These are phyloP conservation scores for Ambrosia hybrid DNA, from an alignment of 140 eudicot species.

Conservation along the genomic window DNA sequence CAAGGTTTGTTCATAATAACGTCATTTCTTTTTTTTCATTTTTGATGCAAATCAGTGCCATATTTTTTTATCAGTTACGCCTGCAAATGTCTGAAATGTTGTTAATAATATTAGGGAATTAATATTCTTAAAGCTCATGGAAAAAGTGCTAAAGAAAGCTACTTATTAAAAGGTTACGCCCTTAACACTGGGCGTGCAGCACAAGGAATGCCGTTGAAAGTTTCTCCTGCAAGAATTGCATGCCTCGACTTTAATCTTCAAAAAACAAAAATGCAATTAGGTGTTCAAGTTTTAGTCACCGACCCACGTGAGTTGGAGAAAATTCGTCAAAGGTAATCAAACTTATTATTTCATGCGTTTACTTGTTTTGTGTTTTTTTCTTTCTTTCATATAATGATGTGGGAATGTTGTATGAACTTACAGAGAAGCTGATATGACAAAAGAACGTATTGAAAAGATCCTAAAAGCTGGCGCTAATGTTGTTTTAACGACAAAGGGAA, in stretches of 20 bases:
- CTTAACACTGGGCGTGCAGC: conserved; percentile 99
- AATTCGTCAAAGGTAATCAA: conserved; percentile 84
- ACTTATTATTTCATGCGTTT: background rate
- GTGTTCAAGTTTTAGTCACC: conserved; percentile 89
- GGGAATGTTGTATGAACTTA: conserved; percentile 1
- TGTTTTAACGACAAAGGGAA: background rate
- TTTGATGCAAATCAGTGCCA: background rate
- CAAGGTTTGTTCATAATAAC: conserved; percentile 56
- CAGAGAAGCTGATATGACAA: conserved; percentile 99
- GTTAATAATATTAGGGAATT: conserved; percentile 55
- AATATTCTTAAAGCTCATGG: conserved; percentile 97
- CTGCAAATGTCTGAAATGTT: conserved; percentile 4
- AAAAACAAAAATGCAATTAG: conserved; percentile 97
- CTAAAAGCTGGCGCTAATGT: conserved; percentile 14
- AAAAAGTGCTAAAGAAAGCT: conserved; percentile 89
- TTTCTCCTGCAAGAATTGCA: conserved; percentile 94
- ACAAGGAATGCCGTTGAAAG: conserved; percentile 94
- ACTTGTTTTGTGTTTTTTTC: background rate
- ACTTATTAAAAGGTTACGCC: conserved; percentile 92
- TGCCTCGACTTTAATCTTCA: conserved; percentile 98
- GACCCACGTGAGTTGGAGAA: conserved; percentile 97
- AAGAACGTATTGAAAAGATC: conserved; percentile 94
- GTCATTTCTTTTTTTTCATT: background rate
- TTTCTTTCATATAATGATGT: background rate
- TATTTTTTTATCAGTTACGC: background rate